phyloP scores from a whole-genome alignment of 257 asterid genomes.

The Rehmannia glutinosa region DNA sequence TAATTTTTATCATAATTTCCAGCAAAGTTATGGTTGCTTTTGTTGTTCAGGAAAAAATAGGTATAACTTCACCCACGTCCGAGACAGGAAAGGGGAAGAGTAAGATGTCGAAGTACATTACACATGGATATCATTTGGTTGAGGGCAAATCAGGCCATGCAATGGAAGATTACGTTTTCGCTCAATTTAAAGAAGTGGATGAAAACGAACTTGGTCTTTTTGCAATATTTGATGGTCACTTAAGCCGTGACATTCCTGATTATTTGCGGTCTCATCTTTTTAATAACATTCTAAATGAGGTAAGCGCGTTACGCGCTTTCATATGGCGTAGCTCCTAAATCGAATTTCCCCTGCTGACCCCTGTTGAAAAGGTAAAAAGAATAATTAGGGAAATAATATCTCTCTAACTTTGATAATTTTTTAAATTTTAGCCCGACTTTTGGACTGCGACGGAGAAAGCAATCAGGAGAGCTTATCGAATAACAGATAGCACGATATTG shows the following conservation, averaged over 20 bases:
- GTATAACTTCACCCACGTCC: constrained; percentile 35
- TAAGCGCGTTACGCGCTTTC: too few species aligned
- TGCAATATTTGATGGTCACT: constrained; percentile 89
- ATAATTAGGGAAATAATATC: not conserved
- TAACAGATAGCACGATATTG: constrained; percentile 62
- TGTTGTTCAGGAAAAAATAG: constrained; percentile 62
- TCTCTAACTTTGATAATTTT: not conserved
- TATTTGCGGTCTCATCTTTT: constrained; percentile 76
- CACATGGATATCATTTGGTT: constrained; percentile 77
- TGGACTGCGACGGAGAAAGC: constrained; percentile 80
- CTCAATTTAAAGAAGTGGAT: constrained; percentile 64
- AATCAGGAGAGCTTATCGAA: constrained; percentile 63
- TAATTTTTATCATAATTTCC: too few species aligned
- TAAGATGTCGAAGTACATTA: constrained; percentile 62
- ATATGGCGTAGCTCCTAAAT: too few species aligned
- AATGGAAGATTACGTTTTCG: constrained; percentile 90
- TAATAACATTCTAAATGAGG: constrained; percentile 77
- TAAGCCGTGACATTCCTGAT: constrained; percentile 70
- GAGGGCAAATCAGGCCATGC: constrained; percentile 74
- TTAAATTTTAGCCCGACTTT: constrained; percentile 85
- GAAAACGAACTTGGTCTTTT: constrained; percentile 80
- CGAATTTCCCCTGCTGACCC: too few species aligned
- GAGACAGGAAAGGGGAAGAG: constrained; percentile 87
- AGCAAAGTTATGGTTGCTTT: not conserved
- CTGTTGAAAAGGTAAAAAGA: too few species aligned